Percentiles rank a stretch among this genome's conserved stretches.
These are phyloP conservation scores for Chaetomium olivaceum DNA, from an alignment of 2,329 filamentous ascomycete species.

Conservation along the genomic window DNA sequence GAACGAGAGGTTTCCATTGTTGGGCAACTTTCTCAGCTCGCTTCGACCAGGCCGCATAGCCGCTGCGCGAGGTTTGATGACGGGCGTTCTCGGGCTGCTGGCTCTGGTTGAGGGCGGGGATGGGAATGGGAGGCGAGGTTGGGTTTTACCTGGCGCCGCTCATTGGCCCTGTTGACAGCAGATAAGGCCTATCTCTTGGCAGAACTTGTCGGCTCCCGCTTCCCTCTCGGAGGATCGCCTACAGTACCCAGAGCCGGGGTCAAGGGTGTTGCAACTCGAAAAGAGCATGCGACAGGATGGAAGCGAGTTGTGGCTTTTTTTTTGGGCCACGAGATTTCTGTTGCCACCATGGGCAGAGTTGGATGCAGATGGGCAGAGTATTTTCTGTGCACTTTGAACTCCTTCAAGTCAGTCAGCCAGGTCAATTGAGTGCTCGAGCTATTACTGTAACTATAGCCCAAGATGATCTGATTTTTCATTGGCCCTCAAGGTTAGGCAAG, in stretches of 20 bases:
- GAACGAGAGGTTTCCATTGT: background rate
- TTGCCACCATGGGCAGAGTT: no score
- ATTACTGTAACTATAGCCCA: no score
- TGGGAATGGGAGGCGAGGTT: background rate
- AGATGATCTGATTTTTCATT: background rate
- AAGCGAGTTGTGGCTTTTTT: background rate
- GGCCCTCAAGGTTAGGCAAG: background rate
- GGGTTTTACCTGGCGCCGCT: background rate
- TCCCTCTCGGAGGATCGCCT: slow-evolving; percentile 22
- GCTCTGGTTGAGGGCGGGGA: background rate
- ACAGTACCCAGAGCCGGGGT: slow-evolving; percentile 11
- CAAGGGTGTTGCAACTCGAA: background rate
- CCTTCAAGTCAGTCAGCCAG: background rate
- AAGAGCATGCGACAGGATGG: slow-evolving; percentile 1
- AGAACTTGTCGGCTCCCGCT: slow-evolving; percentile 12
- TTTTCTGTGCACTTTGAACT: background rate
- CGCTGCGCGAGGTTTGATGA: background rate
- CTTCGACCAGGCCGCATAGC: background rate
- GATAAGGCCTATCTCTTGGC: slow-evolving; percentile 34
- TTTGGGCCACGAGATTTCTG: no score
- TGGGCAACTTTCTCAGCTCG: background rate
- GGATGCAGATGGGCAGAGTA: background rate
- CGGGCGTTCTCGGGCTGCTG: background rate
- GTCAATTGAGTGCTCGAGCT: background rate
- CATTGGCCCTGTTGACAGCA: slow-evolving; percentile 23